Conservation (phyloP, 2,329 filamentous ascomycete genomes). For the Penicillium sp. region DNA sequence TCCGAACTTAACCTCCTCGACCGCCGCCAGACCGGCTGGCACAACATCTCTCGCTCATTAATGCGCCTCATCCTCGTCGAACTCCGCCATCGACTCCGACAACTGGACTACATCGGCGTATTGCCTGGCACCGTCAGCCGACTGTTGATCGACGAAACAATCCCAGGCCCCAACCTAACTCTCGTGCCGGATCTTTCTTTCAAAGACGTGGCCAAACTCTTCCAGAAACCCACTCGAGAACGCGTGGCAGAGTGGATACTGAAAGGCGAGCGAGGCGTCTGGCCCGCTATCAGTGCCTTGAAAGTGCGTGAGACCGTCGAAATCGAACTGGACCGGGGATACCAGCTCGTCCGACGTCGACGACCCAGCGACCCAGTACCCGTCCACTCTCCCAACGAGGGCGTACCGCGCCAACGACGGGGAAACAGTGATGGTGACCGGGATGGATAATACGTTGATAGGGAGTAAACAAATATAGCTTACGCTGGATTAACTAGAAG, state of each 20-base stretch:
- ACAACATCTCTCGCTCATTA: conserved; percentile 52
- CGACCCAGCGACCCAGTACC: conserved; percentile 27
- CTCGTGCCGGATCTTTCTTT: conserved; percentile 73
- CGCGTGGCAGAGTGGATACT: conserved; percentile 79
- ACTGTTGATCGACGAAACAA: conserved; percentile 75
- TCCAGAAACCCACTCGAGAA: conserved; percentile 75
- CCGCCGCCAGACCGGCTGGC: conserved; percentile 55
- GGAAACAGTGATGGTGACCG: conserved; percentile 20
- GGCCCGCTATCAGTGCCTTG: conserved; percentile 80
- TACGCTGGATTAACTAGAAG: neutral
- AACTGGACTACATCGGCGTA: conserved; percentile 71
- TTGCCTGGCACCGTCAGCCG: conserved; percentile 65
- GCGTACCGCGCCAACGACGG: conserved; percentile 23
- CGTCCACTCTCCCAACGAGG: conserved; percentile 27
- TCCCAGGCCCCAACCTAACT: conserved; percentile 72
- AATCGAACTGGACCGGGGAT: conserved; percentile 78
- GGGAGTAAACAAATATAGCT: conserved; percentile 1
- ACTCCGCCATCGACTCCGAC: conserved; percentile 71
- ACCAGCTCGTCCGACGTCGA: conserved; percentile 64
- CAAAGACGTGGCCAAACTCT: conserved; percentile 67
- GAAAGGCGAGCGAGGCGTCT: conserved; percentile 79
- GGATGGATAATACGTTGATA: conserved; percentile 13
- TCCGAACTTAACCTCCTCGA: conserved; percentile 72
- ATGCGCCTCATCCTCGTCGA: conserved; percentile 69
- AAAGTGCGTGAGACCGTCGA: conserved; percentile 79